Evolutionary conservation across 164 flowering plant species (phyloP).

Genomic region (Stephania japonica): DNA sequence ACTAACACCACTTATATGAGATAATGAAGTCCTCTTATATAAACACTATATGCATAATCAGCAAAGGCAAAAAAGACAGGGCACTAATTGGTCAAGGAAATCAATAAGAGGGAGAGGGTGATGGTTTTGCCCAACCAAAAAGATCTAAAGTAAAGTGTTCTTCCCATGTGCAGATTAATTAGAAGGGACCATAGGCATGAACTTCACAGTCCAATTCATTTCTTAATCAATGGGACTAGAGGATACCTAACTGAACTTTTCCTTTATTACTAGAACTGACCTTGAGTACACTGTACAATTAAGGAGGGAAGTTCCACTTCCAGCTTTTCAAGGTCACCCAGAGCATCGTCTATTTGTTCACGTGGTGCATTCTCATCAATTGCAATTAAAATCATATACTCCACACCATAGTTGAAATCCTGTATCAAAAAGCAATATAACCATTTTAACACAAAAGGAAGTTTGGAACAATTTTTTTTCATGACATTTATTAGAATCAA

Average conservation of each 20-base stretch:
- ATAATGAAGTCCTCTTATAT: not conserved
- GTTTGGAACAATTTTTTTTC: too few species aligned
- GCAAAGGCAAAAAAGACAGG: too few species aligned
- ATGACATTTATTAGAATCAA: too few species aligned
- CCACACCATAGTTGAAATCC: conserved; percentile 85
- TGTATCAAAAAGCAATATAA: conserved; percentile 26
- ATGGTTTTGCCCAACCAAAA: not conserved
- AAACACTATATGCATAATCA: not conserved
- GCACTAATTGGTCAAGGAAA: too few species aligned
- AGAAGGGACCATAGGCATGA: not conserved
- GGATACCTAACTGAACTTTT: not conserved
- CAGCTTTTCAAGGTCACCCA: conserved; percentile 46
- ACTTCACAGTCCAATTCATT: not conserved
- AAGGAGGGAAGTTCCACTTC: conserved; percentile 45
- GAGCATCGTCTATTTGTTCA: conserved; percentile 52
- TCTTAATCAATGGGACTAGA: not conserved
- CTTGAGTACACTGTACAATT: conserved; percentile 78
- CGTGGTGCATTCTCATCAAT: conserved; percentile 40
- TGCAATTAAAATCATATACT: conserved; percentile 58
- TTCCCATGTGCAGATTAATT: not conserved
- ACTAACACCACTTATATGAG: not conserved
- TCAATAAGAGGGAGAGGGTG: too few species aligned
- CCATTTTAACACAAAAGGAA: not conserved
- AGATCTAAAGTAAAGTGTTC: not conserved
- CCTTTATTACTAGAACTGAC: conserved; percentile 23